A percentile compares a stretch with the other conserved stretches of the same genome.
These are phyloP conservation scores for Skeletonema menzelii DNA, from an alignment of 108 stramenopile genomes.

Conservation along the genomic window DNA sequence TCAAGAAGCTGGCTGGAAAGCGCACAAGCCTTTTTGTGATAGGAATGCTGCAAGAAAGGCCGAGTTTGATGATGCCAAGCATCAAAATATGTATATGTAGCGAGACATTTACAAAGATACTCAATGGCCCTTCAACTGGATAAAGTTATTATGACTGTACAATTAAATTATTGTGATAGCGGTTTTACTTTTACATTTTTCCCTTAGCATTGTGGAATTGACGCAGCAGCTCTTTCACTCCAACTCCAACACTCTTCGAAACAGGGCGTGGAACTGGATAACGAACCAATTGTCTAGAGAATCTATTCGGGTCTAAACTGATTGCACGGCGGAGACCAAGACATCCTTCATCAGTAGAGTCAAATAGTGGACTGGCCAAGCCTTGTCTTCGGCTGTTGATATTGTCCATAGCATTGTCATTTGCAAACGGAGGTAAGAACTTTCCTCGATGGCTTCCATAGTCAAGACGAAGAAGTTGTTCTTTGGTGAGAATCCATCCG, in stretches of 20 bases:
- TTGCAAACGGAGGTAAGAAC: constrained; percentile 4
- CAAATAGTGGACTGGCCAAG: constrained; percentile 6
- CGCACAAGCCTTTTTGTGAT: no score
- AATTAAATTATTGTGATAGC: not conserved
- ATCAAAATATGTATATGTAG: no score
- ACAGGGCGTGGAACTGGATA: not conserved
- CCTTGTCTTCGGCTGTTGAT: not conserved
- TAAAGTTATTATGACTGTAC: not conserved
- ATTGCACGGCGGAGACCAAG: not conserved
- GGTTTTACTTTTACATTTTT: not conserved
- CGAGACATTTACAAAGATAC: no score
- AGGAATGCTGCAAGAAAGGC: no score
- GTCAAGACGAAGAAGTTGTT: constrained; percentile 2
- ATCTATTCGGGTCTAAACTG: not conserved
- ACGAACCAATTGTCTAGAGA: constrained; percentile 3
- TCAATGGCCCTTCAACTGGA: no score
- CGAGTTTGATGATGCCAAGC: no score
- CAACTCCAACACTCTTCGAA: not conserved
- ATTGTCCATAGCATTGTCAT: not conserved
- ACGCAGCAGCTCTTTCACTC: not conserved
- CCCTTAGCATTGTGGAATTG: not conserved
- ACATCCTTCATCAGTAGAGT: not conserved
- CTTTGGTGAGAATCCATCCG: constrained; percentile 10
- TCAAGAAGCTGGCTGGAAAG: no score
- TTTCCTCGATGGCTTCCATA: constrained; percentile 3